Evolutionary conservation across 768 basidiomycete genomes (phyloP), one percentile per base, ranked within the genome.

Genomic region (Tremella fuciformis): DNA sequence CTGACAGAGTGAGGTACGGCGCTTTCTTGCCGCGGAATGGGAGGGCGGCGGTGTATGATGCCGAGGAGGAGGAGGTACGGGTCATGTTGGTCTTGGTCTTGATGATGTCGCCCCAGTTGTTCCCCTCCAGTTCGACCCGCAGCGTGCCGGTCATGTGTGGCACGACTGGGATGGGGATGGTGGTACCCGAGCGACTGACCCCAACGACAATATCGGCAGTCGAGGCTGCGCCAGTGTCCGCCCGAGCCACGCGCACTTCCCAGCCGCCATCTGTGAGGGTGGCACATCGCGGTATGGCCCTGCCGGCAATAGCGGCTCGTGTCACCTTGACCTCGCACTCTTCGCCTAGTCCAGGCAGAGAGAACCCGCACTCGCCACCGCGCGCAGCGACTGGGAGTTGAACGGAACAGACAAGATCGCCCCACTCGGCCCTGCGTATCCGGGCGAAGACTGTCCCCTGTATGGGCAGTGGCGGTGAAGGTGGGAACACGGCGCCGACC

Each of bases 81-180:
- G n/a, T 46, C 15, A 59, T 24, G 24, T 59, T 59, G 58, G 58
- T 53, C 8, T 48, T 16, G 24, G 51, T 8, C 2, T 15, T 2
- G 47, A 4, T 18, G 4, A 16, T 44, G 65, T 64, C 38, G 11
- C 38, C 25, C 67, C 67, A 65, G 15, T 53, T 58, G 4, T 56
- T 39, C 1, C 64, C 67, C 15, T 18, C 21, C 13, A 69, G 29
- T 24, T 65, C 59, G 0, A 69, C 59, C 4, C n/a, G 41, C 46
- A 63, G 39, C 2, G 18, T 22, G 8, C 64, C 66, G 4, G 16
- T 2, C 47, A 16, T 18, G 9, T 58, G 15, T 24, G 11, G 49
- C 7, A 16, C 24, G 60, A 58, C 9, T 44, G 29, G 26, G 66
- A 25, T 13, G 62, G 58, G 51, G 66, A 66, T 8, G 25, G 19